These are phyloP conservation scores for Rubroboletus satanas DNA, from an alignment of 768 basidiomycete species.

Conservation along the genomic window DNA sequence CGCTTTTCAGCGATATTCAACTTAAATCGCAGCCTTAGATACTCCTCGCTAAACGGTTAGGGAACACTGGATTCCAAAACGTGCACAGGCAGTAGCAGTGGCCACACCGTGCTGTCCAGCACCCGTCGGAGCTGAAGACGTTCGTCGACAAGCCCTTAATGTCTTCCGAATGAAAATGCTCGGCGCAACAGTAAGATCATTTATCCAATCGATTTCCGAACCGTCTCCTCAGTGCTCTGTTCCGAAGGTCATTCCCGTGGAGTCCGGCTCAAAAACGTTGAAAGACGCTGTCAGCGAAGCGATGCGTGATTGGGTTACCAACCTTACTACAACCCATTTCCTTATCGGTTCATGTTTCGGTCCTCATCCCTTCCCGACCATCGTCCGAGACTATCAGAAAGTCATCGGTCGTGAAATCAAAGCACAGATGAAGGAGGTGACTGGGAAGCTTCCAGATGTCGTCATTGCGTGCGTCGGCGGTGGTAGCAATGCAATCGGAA, in stretches of 20 bases:
- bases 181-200: neutral
- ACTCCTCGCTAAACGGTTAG: neutral
- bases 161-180: neutral
- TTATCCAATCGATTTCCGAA: too few species aligned
- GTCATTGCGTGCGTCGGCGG: neutral
- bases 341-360: constrained; percentile 2
- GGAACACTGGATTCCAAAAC: neutral
- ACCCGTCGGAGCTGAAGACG: neutral
- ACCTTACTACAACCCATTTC: neutral
- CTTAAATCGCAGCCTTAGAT: neutral
- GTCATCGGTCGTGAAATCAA: neutral
- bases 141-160: neutral
- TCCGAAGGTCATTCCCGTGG: neutral
- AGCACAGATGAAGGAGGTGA: neutral
- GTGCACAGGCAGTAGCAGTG: neutral
- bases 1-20: neutral
- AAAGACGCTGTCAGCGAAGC: constrained; percentile 3
- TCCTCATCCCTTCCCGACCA: constrained; percentile 2
- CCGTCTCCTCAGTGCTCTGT: neutral
- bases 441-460: neutral
- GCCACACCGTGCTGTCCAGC: neutral
- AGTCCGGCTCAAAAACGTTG: neutral
- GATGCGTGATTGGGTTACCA: constrained; percentile 1
- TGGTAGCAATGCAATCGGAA: neutral
- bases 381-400: constrained; percentile 1